A percentile compares a stretch with the other conserved stretches of the same genome.
These are phyloP conservation scores for Amyloporia xantha DNA, from an alignment of 768 basidiomycete species.

Conservation along the genomic window DNA sequence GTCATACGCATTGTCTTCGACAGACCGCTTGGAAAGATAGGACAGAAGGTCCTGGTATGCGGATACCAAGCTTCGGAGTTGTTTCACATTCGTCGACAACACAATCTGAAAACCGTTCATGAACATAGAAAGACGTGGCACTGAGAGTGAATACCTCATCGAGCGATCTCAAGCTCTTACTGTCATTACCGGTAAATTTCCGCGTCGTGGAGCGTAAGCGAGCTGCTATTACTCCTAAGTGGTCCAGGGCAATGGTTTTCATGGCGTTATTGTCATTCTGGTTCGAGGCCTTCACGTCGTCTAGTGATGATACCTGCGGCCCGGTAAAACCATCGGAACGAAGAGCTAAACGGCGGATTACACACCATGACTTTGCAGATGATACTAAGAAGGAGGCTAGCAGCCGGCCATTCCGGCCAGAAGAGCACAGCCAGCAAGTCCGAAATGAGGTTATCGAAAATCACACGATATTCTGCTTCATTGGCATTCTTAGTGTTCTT, in stretches of 20 bases:
- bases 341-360: not conserved
- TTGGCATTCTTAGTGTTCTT: conserved; percentile 87
- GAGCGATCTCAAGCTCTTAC: conserved; percentile 45
- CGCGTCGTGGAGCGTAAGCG: conserved; percentile 58
- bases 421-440: conserved; percentile 85
- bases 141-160: conserved; percentile 51
- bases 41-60: conserved; percentile 59
- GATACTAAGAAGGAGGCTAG: conserved; percentile 72
- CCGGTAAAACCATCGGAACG: not conserved
- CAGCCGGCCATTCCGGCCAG: conserved; percentile 98
- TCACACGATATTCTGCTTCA: conserved; percentile 88
- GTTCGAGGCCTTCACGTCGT: conserved; percentile 67
- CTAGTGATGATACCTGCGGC: conserved; percentile 67
- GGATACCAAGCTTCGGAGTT: conserved; percentile 51
- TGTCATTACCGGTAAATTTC: conserved; percentile 29
- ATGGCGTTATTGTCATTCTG: conserved; percentile 74
- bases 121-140: not conserved
- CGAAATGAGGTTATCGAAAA: conserved; percentile 86
- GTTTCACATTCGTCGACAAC: conserved; percentile 39
- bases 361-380: conserved; percentile 82
- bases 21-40: conserved; percentile 64
- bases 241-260: conserved; percentile 87
- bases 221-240: conserved; percentile 89
- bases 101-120: conserved; percentile 39
- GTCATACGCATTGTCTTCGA: conserved; percentile 76